These are phyloP conservation scores for Leucocoprinus birnbaumii DNA, from an alignment of 768 basidiomycete genomes.

Conservation along the genomic window DNA sequence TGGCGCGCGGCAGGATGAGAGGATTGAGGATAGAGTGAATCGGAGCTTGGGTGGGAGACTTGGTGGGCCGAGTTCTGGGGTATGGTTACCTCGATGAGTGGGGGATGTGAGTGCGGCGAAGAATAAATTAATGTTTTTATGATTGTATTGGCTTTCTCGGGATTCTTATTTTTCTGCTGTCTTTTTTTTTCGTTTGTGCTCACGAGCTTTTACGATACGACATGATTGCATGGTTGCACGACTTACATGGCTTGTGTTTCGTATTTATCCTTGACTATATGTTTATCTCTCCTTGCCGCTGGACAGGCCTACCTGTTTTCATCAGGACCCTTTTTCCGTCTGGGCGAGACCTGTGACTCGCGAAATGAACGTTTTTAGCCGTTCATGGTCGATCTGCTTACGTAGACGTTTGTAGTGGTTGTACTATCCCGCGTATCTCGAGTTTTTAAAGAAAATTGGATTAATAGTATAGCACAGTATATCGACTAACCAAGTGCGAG, in stretches of 20 bases:
- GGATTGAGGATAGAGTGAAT: constrained; percentile 49
- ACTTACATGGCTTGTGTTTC: neutral
- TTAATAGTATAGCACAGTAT: neutral
- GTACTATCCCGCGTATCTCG: too few relatives aligned
- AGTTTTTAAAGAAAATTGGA: neutral
- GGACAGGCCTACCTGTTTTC: too few relatives aligned
- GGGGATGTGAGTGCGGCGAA: constrained; percentile 37
- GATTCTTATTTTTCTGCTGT: neutral
- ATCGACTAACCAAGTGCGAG: too few relatives aligned
- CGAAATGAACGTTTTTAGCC: too few relatives aligned
- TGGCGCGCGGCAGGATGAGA: constrained; percentile 36
- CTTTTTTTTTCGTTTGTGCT: neutral
- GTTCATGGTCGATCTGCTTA: neutral
- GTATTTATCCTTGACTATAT: neutral
- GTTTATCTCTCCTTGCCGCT: neutral
- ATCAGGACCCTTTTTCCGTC: too few relatives aligned
- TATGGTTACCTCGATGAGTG: constrained; percentile 50
- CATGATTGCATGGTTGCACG: neutral
- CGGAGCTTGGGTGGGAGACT: constrained; percentile 46
- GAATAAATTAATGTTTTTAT: too few relatives aligned
- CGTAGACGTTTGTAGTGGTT: neutral
- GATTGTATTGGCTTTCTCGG: neutral
- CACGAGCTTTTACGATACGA: neutral
- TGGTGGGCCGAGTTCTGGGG: constrained; percentile 13
- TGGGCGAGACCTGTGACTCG: too few relatives aligned